phyloP scores from a whole-genome alignment of 805 yeast species.

The Candida tibetensis region DNA sequence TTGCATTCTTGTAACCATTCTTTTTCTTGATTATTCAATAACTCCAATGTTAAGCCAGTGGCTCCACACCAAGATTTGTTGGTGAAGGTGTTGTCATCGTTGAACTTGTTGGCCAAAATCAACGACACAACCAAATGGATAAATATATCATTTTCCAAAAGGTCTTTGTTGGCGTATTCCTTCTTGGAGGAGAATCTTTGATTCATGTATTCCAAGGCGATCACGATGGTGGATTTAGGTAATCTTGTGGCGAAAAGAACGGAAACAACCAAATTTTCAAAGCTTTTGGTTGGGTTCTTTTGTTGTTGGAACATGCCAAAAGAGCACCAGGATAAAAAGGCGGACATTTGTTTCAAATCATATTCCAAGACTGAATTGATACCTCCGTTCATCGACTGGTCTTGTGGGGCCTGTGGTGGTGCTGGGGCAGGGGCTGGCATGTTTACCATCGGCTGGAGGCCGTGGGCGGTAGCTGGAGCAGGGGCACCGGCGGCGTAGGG shows the following conservation, averaged over 20 bases:
- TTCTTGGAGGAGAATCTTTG: conserved; percentile 46
- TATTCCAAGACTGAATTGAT: conserved; percentile 77
- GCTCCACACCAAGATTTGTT: conserved; percentile 96
- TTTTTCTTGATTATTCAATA: conserved; percentile 66
- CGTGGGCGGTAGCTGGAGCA: no score
- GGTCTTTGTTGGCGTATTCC: conserved; percentile 7
- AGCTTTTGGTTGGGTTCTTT: conserved; percentile 43
- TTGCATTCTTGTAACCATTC: conserved; percentile 61
- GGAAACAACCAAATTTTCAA: conserved; percentile 57
- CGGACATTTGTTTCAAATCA: conserved; percentile 73
- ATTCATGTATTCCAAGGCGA: conserved; percentile 76
- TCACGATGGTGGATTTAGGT: conserved; percentile 75
- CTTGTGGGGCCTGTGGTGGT: conserved; percentile 5
- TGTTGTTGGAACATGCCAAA: conserved; percentile 62
- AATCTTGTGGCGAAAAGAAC: conserved; percentile 85
- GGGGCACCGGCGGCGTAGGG: conserved; percentile 3
- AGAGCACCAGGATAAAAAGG: conserved; percentile 72
- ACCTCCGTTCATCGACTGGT: conserved; percentile 55
- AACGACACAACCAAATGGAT: conserved; percentile 63
- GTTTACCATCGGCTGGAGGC: not conserved
- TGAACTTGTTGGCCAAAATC: conserved; percentile 86
- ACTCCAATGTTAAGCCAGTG: conserved; percentile 66
- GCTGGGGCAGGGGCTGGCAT: conserved; percentile 9
- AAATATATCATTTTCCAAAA: conserved; percentile 42
- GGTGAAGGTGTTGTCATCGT: conserved; percentile 95